phyloP scores from a whole-genome alignment of 768 basidiomycete species.

The Trametes cinnabarina region DNA sequence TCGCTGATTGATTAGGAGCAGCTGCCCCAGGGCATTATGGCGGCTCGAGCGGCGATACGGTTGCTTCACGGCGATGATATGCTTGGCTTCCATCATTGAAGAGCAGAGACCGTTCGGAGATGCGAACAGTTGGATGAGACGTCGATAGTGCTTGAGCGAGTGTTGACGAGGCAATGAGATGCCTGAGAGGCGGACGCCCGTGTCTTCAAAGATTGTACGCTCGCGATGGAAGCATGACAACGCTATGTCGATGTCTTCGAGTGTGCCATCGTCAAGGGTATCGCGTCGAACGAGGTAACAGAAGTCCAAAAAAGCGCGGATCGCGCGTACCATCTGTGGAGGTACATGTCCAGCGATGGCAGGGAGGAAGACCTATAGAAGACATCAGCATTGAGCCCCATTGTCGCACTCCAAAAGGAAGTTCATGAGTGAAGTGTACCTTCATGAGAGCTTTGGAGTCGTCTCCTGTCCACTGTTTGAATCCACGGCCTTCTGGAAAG shows the following conservation, averaged over 20 bases:
- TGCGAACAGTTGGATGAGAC: constrained; percentile 21
- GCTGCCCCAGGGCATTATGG: constrained; percentile 22
- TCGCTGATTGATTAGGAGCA: constrained; percentile 25
- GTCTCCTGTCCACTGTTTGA: constrained; percentile 31
- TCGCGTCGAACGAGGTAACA: constrained; percentile 23
- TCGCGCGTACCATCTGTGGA: constrained; percentile 12
- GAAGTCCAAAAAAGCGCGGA: constrained; percentile 26
- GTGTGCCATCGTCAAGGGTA: neutral
- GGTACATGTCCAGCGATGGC: constrained; percentile 22
- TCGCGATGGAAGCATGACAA: constrained; percentile 15
- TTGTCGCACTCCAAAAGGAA: no score
- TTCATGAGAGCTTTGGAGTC: constrained; percentile 31
- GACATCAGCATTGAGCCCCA: no score
- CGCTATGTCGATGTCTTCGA: constrained; percentile 12
- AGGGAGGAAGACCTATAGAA: constrained; percentile 22
- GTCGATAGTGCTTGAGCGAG: constrained; percentile 19
- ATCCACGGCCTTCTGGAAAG: constrained; percentile 24
- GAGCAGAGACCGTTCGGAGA: constrained; percentile 29
- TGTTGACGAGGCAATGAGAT: constrained; percentile 26
- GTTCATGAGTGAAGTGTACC: constrained; percentile 1
- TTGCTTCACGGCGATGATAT: constrained; percentile 29
- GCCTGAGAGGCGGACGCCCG: constrained; percentile 16
- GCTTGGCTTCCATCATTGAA: constrained; percentile 28
- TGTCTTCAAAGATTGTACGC: constrained; percentile 16
- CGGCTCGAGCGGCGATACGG: constrained; percentile 26